Evolutionary conservation across 495 filamentous ascomycete species (phyloP).

Genomic region (Daldinia caldariorum): DNA sequence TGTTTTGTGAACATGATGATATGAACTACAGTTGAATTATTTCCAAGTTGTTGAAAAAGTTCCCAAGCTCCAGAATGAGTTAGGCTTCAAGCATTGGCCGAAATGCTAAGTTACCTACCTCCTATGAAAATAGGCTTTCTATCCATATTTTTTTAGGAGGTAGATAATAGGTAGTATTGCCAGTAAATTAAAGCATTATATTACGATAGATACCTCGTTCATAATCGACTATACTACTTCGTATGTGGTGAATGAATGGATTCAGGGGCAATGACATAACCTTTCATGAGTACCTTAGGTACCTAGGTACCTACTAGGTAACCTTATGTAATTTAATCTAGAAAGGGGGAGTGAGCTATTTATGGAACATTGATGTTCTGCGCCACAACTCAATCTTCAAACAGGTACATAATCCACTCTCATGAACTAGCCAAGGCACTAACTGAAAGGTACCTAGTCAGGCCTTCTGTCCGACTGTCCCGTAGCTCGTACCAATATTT

Average conservation of each 20-base stretch:
- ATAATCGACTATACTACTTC: not conserved
- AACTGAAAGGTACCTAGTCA: not conserved
- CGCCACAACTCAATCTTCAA: constrained; percentile 2
- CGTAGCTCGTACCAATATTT: constrained; percentile 1
- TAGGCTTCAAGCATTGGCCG: too few species aligned
- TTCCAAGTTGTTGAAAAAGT: too few species aligned
- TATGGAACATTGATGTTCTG: not conserved
- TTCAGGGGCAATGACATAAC: not conserved
- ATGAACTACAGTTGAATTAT: too few species aligned
- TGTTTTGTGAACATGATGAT: too few species aligned
- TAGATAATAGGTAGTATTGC: not conserved
- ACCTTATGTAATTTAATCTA: not conserved
- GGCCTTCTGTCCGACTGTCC: not conserved
- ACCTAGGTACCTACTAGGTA: not conserved
- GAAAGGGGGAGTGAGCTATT: not conserved
- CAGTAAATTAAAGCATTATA: not conserved
- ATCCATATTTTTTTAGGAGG: too few species aligned
- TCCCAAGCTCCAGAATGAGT: too few species aligned
- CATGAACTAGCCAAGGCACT: not conserved
- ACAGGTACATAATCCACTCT: constrained; percentile 1
- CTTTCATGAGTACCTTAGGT: too few species aligned
- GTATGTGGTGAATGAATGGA: not conserved
- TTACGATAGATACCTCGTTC: not conserved
- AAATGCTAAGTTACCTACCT: too few species aligned
- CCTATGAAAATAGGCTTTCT: too few species aligned